phyloP scores from a whole-genome alignment of 768 basidiomycete species.

The Amyloporia xantha region DNA sequence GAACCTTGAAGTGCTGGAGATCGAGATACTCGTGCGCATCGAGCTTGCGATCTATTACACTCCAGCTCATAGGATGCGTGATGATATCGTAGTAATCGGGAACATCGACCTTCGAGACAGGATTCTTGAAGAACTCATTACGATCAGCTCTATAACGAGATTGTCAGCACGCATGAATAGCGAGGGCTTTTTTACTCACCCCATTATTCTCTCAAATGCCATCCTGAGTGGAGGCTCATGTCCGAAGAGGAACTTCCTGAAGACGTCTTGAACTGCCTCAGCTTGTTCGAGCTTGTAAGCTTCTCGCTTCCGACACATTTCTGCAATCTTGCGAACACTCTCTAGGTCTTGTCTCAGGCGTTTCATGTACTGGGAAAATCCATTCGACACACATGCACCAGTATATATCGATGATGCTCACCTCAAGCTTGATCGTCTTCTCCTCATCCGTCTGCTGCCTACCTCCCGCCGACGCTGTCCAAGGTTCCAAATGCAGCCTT shows the following conservation, averaged over 20 bases:
- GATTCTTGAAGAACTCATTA: conserved; percentile 70
- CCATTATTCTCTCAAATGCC: conserved; percentile 64
- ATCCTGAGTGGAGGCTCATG: conserved; percentile 53
- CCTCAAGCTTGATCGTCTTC: conserved; percentile 75
- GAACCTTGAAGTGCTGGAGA: conserved; percentile 63
- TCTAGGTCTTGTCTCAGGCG: conserved; percentile 74
- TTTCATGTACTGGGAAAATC: conserved; percentile 39
- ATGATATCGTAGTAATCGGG: conserved; percentile 91
- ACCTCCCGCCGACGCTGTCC: conserved; percentile 73
- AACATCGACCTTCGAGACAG: conserved; percentile 72
- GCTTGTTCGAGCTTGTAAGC: conserved; percentile 67
- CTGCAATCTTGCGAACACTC: conserved; percentile 56
- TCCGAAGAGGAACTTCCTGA: conserved; percentile 60
- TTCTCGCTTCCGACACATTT: conserved; percentile 72
- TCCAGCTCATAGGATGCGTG: conserved; percentile 85
- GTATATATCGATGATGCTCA: conserved; percentile 27
- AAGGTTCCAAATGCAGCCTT: conserved; percentile 90
- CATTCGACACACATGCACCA: neutral
- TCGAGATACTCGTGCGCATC: conserved; percentile 81
- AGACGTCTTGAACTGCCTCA: conserved; percentile 57
- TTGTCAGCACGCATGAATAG: neutral
- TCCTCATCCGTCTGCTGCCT: conserved; percentile 76
- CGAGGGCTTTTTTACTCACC: conserved; percentile 39
- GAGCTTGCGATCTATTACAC: conserved; percentile 72
- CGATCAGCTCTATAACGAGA: conserved; percentile 53